These are phyloP conservation scores for Debaryomyces tyrocola DNA, from an alignment of 805 yeast genomes.

Conservation along the genomic window DNA sequence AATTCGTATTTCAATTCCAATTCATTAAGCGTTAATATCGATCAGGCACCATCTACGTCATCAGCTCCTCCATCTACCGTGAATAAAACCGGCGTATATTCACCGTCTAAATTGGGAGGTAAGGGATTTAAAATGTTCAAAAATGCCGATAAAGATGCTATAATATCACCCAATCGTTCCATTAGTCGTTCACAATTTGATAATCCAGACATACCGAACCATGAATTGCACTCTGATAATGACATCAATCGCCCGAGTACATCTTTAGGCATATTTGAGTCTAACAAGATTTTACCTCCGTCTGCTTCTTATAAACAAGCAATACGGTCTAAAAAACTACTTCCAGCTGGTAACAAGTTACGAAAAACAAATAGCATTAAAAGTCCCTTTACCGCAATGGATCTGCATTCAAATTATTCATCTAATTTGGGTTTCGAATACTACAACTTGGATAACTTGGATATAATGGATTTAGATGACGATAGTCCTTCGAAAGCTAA, in stretches of 20 bases:
- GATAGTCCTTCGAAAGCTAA: conserved; percentile 33
- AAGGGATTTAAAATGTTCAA: conserved; percentile 37
- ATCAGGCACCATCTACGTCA: not conserved
- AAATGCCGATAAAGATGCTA: conserved; percentile 32
- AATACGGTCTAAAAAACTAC: not conserved
- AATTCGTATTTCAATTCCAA: conserved; percentile 1
- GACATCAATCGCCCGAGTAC: conserved; percentile 6
- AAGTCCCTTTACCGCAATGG: conserved; percentile 6
- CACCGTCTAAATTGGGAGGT: conserved; percentile 29
- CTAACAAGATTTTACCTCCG: not conserved
- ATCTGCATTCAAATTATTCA: conserved; percentile 4
- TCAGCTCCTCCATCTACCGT: not conserved
- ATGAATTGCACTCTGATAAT: not conserved
- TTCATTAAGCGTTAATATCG: not conserved
- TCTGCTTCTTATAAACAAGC: not conserved
- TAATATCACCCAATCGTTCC: conserved; percentile 30
- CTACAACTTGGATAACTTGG: conserved; percentile 27
- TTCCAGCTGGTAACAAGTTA: conserved; percentile 9
- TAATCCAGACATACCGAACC: not conserved
- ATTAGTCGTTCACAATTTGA: conserved; percentile 6
- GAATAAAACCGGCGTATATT: conserved; percentile 9
- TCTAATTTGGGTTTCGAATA: conserved; percentile 18
- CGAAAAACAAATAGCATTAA: conserved; percentile 10
- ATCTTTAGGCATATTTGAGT: not conserved
- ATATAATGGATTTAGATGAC: conserved; percentile 17